phyloP scores from a whole-genome alignment of 2,329 filamentous ascomycete species.

The Trichoderma simmonsii region DNA sequence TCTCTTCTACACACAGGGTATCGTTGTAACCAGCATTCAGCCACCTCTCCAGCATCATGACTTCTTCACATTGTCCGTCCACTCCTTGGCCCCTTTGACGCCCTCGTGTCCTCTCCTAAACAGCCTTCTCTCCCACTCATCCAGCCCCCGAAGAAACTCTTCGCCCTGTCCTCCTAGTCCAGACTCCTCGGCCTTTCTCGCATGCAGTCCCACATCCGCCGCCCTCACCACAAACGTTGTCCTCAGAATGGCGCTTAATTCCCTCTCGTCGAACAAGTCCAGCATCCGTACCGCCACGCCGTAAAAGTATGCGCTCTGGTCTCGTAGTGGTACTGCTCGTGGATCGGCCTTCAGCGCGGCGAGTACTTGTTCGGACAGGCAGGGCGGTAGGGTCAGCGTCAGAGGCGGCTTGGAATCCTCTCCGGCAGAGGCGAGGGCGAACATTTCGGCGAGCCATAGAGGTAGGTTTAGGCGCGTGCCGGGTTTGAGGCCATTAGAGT shows the following conservation, averaged over 20 bases:
- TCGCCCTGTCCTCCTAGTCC: constrained; percentile 56
- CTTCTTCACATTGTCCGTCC: constrained; percentile 58
- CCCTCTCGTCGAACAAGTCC: constrained; percentile 80
- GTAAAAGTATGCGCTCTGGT: constrained; percentile 85
- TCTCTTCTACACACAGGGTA: background rate
- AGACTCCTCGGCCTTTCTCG: constrained; percentile 72
- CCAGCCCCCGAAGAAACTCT: constrained; percentile 83
- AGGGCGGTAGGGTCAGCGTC: constrained; percentile 75
- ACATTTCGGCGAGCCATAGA: constrained; percentile 92
- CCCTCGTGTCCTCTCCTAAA: constrained; percentile 74
- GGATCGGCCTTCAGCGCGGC: constrained; percentile 91
- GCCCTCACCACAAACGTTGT: constrained; percentile 80
- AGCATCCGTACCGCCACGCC: constrained; percentile 79
- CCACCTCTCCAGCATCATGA: constrained; percentile 25
- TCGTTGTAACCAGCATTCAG: background rate
- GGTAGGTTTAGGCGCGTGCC: constrained; percentile 80
- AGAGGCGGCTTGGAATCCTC: constrained; percentile 58
- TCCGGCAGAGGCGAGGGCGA: constrained; percentile 63
- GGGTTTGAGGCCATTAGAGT: constrained; percentile 70
- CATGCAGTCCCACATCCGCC: constrained; percentile 81
- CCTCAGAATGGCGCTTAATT: constrained; percentile 70
- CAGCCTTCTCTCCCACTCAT: constrained; percentile 80
- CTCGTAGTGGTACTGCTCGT: constrained; percentile 76
- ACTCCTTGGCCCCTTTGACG: constrained; percentile 65
- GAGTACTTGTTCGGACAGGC: constrained; percentile 74